Percentiles rank a stretch among this genome's conserved stretches.
These are phyloP conservation scores for Apophysomyces ossiformis DNA, from an alignment of 371 early-diverging fungal species.

Conservation along the genomic window DNA sequence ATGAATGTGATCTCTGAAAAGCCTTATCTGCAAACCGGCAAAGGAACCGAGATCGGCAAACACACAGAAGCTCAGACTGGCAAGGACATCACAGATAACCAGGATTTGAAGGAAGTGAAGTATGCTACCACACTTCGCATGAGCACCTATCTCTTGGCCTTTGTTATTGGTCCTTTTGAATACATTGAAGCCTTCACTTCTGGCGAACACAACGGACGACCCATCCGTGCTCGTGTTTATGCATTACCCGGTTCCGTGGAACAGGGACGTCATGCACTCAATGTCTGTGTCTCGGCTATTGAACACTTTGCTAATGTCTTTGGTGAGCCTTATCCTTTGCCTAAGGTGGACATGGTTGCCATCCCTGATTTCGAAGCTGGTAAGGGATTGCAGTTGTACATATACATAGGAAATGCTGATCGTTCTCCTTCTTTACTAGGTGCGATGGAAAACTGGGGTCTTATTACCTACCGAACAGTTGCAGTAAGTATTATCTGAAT, in stretches of 20 bases:
- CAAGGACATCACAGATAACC: constrained; percentile 24
- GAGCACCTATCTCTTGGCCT: constrained; percentile 88
- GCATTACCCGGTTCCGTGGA: constrained; percentile 72
- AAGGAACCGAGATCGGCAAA: constrained; percentile 34
- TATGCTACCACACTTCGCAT: constrained; percentile 90
- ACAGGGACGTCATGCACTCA: constrained; percentile 78
- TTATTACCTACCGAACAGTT: constrained; percentile 87
- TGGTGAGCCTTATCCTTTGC: constrained; percentile 84
- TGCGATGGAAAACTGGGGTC: constrained; percentile 94
- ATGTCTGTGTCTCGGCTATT: constrained; percentile 71
- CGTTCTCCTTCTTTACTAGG: constrained; percentile 26
- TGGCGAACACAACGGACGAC: constrained; percentile 55
- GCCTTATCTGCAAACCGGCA: constrained; percentile 38
- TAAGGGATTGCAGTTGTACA: constrained; percentile 10
- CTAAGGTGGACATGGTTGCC: constrained; percentile 90
- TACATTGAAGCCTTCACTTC: constrained; percentile 78
- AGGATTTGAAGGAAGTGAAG: constrained; percentile 62
- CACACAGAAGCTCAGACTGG: constrained; percentile 25
- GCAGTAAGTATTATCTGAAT: constrained; percentile 29
- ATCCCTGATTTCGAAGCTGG: constrained; percentile 89
- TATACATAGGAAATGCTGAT: not conserved
- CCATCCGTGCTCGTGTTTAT: constrained; percentile 80
- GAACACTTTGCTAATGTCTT: constrained; percentile 87
- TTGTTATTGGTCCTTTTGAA: constrained; percentile 86
- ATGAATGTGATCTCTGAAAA: constrained; percentile 72